Percentiles rank a stretch among this genome's conserved stretches.
phyloP scores from a whole-genome alignment of 768 basidiomycete genomes.

The Boletus sp. region DNA sequence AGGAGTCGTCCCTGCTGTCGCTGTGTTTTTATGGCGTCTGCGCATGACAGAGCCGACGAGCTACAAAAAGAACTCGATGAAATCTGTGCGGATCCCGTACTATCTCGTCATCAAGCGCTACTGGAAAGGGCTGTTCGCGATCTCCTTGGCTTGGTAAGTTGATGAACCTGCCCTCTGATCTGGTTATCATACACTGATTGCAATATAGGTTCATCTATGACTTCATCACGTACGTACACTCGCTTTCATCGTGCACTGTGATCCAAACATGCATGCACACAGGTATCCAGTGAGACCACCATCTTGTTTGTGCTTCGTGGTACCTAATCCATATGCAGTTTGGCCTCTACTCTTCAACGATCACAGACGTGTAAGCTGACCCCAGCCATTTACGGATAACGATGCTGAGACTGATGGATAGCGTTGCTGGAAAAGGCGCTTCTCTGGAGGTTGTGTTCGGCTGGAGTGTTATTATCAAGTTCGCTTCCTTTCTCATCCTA shows the following conservation, averaged over 20 bases:
- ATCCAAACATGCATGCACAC: not conserved
- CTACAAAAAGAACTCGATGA: constrained; percentile 81
- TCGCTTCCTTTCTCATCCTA: constrained; percentile 19
- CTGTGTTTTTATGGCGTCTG: constrained; percentile 85
- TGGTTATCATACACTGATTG: not conserved
- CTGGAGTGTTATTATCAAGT: constrained; percentile 87
- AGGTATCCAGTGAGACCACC: constrained; percentile 60
- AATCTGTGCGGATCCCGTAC: constrained; percentile 70
- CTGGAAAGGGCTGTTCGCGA: constrained; percentile 68
- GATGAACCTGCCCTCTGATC: not conserved
- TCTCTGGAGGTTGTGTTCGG: constrained; percentile 68
- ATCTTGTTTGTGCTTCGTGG: not conserved
- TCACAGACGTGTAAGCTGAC: constrained; percentile 57
- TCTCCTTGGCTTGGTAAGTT: constrained; percentile 70
- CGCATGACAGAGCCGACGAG: constrained; percentile 78
- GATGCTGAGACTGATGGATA: constrained; percentile 25
- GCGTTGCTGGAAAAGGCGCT: constrained; percentile 53
- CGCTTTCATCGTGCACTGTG: not conserved
- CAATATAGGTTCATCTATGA: constrained; percentile 68
- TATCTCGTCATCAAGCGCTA: constrained; percentile 76
- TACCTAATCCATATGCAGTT: constrained; percentile 45
- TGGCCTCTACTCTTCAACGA: constrained; percentile 76
- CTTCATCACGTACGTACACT: constrained; percentile 62
- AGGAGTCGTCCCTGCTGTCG: constrained; percentile 75
- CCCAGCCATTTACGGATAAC: not conserved